A percentile compares a stretch with the other conserved stretches of the same genome.
These are phyloP conservation scores for Termitomyces sp. DNA, from an alignment of 768 basidiomycete species.

Conservation along the genomic window DNA sequence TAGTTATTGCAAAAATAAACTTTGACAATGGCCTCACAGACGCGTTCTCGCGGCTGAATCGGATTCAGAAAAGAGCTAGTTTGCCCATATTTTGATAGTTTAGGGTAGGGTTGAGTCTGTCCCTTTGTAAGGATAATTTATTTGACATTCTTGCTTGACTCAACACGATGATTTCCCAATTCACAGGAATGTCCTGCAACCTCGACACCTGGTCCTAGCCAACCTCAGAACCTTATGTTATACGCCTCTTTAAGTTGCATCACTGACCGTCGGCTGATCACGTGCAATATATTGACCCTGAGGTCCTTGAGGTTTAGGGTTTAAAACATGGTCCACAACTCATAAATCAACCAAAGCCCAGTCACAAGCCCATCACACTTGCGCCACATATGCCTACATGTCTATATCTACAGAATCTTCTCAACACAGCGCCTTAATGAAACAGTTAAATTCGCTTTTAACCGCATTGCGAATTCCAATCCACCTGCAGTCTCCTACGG, in stretches of 20 bases:
- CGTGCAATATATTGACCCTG: neutral
- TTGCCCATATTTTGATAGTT: conserved; percentile 5
- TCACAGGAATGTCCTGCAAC: neutral
- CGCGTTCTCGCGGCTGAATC: conserved; percentile 13
- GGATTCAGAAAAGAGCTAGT: neutral
- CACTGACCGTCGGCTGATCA: neutral
- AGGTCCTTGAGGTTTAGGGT: neutral
- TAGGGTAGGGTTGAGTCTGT: conserved; percentile 13
- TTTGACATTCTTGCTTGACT: neutral
- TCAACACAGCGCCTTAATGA: conserved; percentile 4
- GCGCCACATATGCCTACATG: conserved; percentile 16
- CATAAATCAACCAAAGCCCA: neutral
- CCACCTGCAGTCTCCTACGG: conserved; percentile 41
- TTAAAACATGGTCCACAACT: too few relatives aligned
- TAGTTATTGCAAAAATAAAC: neutral
- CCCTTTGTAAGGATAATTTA: neutral
- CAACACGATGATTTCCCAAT: neutral
- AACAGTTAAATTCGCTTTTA: conserved; percentile 13
- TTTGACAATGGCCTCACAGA: neutral
- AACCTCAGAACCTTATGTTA: too few relatives aligned
- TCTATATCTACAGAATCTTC: neutral
- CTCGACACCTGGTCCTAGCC: neutral
- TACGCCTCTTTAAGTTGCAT: neutral
- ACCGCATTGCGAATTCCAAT: conserved; percentile 12
- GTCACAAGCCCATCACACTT: conserved; percentile 2